phyloP scores from a whole-genome alignment of 306 rosid genomes.

The Inga oerstediana region DNA sequence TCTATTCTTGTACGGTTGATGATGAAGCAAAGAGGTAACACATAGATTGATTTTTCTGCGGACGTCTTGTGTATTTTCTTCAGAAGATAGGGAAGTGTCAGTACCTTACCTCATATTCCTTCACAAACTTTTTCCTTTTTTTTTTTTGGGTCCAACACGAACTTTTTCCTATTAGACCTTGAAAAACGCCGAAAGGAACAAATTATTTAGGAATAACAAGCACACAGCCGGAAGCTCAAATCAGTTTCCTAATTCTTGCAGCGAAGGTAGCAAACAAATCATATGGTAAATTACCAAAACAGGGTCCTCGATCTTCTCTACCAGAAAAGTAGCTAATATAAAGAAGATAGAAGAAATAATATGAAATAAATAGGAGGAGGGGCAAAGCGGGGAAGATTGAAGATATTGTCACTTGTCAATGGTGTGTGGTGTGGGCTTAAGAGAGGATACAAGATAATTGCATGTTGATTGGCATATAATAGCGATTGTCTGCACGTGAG shows the following conservation, averaged over 20 bases:
- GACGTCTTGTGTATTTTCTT: neutral
- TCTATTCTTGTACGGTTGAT: neutral
- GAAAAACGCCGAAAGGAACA: constrained; percentile 34
- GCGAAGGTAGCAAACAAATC: neutral
- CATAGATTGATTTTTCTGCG: neutral
- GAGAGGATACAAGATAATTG: constrained; percentile 63
- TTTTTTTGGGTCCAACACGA: neutral
- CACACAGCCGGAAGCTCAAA: constrained; percentile 44
- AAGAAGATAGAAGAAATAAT: constrained; percentile 31
- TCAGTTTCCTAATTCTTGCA: neutral
- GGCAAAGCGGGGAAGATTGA: constrained; percentile 29
- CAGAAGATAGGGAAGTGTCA: neutral
- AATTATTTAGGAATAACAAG: constrained; percentile 32
- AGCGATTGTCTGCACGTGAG: constrained; percentile 38
- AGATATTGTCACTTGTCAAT: constrained; percentile 23
- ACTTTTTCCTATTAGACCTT: constrained; percentile 18
- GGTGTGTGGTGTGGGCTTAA: constrained; percentile 63
- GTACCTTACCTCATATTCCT: neutral
- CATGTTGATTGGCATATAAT: constrained; percentile 57
- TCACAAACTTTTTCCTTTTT: neutral
- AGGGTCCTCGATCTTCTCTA: constrained; percentile 30
- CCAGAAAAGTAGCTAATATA: constrained; percentile 2
- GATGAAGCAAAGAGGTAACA: neutral
- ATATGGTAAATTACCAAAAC: constrained; percentile 47
- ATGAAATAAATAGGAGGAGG: constrained; percentile 26